phyloP scores from a whole-genome alignment of 169 alveolate species.

The Cystoisospora suis region DNA sequence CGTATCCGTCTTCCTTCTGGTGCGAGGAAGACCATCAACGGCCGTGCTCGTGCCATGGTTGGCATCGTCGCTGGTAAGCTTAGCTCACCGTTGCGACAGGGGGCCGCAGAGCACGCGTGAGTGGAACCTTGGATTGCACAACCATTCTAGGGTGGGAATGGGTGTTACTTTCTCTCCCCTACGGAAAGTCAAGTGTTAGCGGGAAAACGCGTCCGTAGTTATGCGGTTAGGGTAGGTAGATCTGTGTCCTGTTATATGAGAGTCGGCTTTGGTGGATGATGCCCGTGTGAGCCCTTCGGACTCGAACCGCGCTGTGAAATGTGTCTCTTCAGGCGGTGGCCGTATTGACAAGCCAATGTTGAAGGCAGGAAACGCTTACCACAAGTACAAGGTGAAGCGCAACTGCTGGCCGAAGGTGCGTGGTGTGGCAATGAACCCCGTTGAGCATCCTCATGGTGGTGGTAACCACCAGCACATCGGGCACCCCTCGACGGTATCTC shows the following conservation, averaged over 20 bases:
- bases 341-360: constrained; percentile 98
- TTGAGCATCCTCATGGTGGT: constrained; percentile 99
- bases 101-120: too few relatives aligned
- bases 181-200: too few relatives aligned
- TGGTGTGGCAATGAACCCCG: constrained; percentile 99
- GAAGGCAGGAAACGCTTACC: constrained; percentile 98
- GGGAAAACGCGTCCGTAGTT: too few relatives aligned
- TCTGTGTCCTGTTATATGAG: too few relatives aligned
- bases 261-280: too few relatives aligned
- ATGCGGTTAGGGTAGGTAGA: too few relatives aligned
- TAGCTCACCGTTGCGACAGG: too few relatives aligned
- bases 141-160: too few relatives aligned
- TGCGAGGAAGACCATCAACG: constrained; percentile 92
- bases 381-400: constrained; percentile 97
- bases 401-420: constrained; percentile 99
- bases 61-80: constrained; percentile 98
- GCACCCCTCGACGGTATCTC: constrained; percentile 97
- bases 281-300: too few relatives aligned
- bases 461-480: constrained; percentile 99
- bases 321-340: constrained; percentile 98
- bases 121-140: too few relatives aligned
- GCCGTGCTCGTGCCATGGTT: constrained; percentile 94
- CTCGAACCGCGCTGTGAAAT: too few relatives aligned
- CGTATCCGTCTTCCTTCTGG: constrained; percentile 98
- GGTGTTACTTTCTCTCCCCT: too few relatives aligned